A percentile compares a stretch with the other conserved stretches of the same genome.
phyloP scores from a whole-genome alignment of 106 monocot genomes.

The Triglochin maritima region DNA sequence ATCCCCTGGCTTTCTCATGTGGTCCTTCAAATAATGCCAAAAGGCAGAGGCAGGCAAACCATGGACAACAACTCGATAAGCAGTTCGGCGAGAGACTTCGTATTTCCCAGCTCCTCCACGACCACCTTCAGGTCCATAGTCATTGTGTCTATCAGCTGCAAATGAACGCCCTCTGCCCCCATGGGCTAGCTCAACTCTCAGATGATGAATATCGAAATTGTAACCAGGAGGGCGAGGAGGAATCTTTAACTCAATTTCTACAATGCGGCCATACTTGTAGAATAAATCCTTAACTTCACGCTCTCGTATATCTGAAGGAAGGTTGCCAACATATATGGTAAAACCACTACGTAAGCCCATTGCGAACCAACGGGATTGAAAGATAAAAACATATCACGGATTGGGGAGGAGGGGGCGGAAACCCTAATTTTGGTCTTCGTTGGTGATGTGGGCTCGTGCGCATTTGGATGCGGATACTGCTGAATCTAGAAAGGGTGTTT shows the following conservation, averaged over 20 bases:
- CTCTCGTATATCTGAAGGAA: slow-evolving; percentile 65
- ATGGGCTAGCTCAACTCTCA: slow-evolving; percentile 77
- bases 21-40: slow-evolving; percentile 85
- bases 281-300: slow-evolving; percentile 74
- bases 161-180: slow-evolving; percentile 60
- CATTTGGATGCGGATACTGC: too few relatives aligned
- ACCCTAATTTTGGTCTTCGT: too few relatives aligned
- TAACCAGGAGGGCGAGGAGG: slow-evolving; percentile 89
- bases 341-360: slow-evolving; percentile 58
- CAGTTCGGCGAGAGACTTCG: slow-evolving; percentile 31
- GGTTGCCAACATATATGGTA: slow-evolving; percentile 83
- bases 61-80: slow-evolving; percentile 53
- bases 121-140: slow-evolving; percentile 26
- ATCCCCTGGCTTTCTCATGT: slow-evolving; percentile 70
- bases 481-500: too few relatives aligned
- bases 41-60: slow-evolving; percentile 68
- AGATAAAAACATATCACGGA: too few relatives aligned
- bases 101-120: slow-evolving; percentile 17
- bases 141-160: slow-evolving; percentile 26
- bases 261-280: slow-evolving; percentile 77
- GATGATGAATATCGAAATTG: slow-evolving; percentile 50
- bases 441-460: too few relatives aligned
- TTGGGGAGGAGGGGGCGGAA: too few relatives aligned
- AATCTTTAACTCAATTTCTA: slow-evolving; percentile 79
- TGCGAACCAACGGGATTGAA: neutral